phyloP scores from a whole-genome alignment of 148 eudicot genomes.

The Salicornia ramosissima region DNA sequence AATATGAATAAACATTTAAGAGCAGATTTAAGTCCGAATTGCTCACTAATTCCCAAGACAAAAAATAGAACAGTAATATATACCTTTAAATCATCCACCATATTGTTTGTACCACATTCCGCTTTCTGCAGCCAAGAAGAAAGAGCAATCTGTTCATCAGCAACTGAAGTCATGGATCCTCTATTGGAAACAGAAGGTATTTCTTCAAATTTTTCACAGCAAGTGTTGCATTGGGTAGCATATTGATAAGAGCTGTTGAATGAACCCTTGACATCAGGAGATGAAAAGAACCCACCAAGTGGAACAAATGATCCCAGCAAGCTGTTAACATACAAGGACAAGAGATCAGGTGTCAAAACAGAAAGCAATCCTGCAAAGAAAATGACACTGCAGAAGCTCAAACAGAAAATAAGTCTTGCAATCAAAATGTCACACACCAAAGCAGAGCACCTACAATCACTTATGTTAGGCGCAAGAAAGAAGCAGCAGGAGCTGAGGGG shows the following conservation, averaged over 20 bases:
- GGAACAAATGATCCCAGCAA: slow-evolving; percentile 96
- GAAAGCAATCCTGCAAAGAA: not conserved
- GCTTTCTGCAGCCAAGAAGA: slow-evolving; percentile 55
- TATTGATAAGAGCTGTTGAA: slow-evolving; percentile 33
- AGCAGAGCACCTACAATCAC: not conserved
- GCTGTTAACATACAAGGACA: slow-evolving; percentile 37
- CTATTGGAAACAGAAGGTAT: slow-evolving; percentile 37
- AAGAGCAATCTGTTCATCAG: slow-evolving; percentile 40
- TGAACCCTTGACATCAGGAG: slow-evolving; percentile 44
- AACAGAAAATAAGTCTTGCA: not conserved
- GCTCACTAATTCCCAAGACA: not conserved
- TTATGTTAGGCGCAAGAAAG: too few species aligned
- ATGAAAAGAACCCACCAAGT: slow-evolving; percentile 78
- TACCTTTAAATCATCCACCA: slow-evolving; percentile 45
- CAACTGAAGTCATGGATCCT: slow-evolving; percentile 34
- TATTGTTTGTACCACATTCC: slow-evolving; percentile 29
- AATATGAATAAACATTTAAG: not conserved
- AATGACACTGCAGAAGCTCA: not conserved
- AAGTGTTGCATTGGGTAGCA: slow-evolving; percentile 32
- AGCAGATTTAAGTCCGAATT: not conserved
- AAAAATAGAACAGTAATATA: slow-evolving; percentile 13
- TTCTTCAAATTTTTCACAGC: slow-evolving; percentile 44
- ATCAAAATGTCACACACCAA: not conserved
- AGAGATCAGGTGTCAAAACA: slow-evolving; percentile 14
- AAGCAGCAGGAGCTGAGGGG: too few species aligned